phyloP scores from a whole-genome alignment of 2,329 filamentous ascomycete species.

The Macroventuria anomochaeta region DNA sequence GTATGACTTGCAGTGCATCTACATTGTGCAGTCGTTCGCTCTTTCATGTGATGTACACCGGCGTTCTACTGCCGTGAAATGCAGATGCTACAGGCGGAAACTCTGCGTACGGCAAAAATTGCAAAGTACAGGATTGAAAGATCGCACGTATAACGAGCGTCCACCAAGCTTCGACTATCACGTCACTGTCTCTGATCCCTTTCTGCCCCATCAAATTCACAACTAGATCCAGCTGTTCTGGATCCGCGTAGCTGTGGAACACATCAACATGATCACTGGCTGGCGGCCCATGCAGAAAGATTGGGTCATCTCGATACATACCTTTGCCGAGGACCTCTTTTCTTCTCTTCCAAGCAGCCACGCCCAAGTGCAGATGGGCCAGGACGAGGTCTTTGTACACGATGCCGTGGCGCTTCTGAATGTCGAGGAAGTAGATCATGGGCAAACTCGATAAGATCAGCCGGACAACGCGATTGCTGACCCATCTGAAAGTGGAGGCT shows the following conservation, averaged over 20 bases:
- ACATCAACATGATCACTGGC: neutral
- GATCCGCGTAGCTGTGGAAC: conserved; percentile 3
- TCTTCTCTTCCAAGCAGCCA: neutral
- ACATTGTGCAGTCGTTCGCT: neutral
- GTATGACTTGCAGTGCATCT: neutral
- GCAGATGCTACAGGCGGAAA: conserved; percentile 6
- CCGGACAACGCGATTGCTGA: neutral
- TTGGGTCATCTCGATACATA: neutral
- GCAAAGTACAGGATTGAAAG: conserved; percentile 1
- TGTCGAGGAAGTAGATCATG: conserved; percentile 6
- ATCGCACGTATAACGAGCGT: conserved; percentile 3
- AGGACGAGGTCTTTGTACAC: conserved; percentile 1
- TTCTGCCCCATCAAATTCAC: conserved; percentile 7
- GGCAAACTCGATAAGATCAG: conserved; percentile 3
- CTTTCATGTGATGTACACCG: conserved; percentile 4
- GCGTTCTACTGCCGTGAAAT: conserved; percentile 3
- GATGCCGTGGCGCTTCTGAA: neutral
- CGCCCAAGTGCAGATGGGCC: neutral
- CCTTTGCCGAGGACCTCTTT: neutral
- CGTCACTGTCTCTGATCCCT: neutral
- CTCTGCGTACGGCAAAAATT: neutral
- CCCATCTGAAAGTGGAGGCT: conserved; percentile 3
- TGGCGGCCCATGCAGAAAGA: neutral
- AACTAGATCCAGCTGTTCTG: neutral
- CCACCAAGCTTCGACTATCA: conserved; percentile 6